phyloP scores from a whole-genome alignment of 805 yeast species.

The Metschnikowia corniflorae region DNA sequence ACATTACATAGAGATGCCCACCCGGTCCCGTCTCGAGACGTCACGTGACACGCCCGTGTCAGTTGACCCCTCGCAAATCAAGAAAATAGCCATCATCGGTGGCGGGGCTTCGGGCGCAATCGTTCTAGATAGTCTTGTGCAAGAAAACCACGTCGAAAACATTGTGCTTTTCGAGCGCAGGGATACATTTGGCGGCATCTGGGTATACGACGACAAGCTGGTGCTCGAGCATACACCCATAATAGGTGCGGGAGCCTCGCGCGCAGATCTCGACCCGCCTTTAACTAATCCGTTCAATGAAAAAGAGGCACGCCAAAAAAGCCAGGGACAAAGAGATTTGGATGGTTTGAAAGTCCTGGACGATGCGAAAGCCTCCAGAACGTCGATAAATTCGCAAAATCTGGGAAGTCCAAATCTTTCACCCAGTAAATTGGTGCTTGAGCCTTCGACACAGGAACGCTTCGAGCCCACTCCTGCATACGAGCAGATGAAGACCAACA shows the following conservation, averaged over 20 bases:
- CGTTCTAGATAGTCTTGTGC: constrained; percentile 34
- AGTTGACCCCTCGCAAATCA: constrained; percentile 11
- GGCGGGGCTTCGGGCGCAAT: constrained; percentile 53
- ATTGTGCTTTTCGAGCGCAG: constrained; percentile 43
- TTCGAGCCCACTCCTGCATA: constrained; percentile 28
- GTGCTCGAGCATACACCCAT: constrained; percentile 9
- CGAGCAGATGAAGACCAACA: constrained; percentile 31
- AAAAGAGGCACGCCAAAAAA: neutral
- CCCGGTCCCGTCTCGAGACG: neutral
- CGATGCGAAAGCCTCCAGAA: neutral
- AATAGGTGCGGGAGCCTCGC: constrained; percentile 19
- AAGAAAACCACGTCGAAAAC: constrained; percentile 29
- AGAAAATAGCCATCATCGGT: constrained; percentile 43
- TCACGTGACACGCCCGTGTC: constrained; percentile 5
- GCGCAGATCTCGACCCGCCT: constrained; percentile 26
- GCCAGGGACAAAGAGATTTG: neutral
- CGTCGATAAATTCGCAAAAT: neutral
- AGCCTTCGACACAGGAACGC: constrained; percentile 23
- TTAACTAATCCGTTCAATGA: constrained; percentile 18
- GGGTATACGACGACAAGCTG: constrained; percentile 32
- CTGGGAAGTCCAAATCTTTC: neutral
- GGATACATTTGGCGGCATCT: constrained; percentile 39
- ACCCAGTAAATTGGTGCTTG: neutral
- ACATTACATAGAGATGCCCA: too few relatives aligned
- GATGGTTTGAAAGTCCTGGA: neutral